These are phyloP conservation scores for Daldinia concentrica DNA, from an alignment of 495 filamentous ascomycete species.

Conservation along the genomic window DNA sequence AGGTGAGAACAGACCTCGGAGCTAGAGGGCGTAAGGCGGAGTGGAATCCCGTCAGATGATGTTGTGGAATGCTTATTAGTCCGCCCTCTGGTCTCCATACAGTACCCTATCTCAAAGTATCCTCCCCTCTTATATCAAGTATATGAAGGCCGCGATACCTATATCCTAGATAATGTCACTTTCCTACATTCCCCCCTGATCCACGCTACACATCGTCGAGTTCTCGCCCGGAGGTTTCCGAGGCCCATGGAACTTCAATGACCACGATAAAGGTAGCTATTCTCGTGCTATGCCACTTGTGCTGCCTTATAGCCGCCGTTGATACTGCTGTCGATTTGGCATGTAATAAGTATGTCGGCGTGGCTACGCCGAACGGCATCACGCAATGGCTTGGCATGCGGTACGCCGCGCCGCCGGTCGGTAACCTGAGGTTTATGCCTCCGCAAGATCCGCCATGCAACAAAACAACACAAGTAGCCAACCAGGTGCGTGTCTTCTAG, in stretches of 20 bases:
- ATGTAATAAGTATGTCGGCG: conserved; percentile 42
- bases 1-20: conserved; percentile 12
- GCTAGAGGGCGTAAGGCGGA: conserved; percentile 6
- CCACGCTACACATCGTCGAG: conserved; percentile 13
- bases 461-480: conserved; percentile 23
- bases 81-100: conserved; percentile 10
- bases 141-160: conserved; percentile 29
- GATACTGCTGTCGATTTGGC: conserved; percentile 32
- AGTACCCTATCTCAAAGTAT: conserved; percentile 1
- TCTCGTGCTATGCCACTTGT: conserved; percentile 38
- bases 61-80: conserved; percentile 33
- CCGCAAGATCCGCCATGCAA: conserved; percentile 61
- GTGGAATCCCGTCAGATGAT: conserved; percentile 33
- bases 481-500: conserved; percentile 28
- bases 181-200: conserved; percentile 5
- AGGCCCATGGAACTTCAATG: conserved; percentile 32
- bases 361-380: conserved; percentile 51
- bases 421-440: conserved; percentile 66
- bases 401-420: conserved; percentile 68
- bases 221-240: conserved; percentile 30
- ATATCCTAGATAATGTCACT: conserved; percentile 3
- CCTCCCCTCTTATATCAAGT: conserved; percentile 3
- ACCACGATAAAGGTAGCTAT: conserved; percentile 18
- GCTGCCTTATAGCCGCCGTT: conserved; percentile 21
- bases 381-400: conserved; percentile 73